Base-by-base conservation (phyloP, 768 basidiomycete species). In the Pleurotus citrinopileatus region DNA sequence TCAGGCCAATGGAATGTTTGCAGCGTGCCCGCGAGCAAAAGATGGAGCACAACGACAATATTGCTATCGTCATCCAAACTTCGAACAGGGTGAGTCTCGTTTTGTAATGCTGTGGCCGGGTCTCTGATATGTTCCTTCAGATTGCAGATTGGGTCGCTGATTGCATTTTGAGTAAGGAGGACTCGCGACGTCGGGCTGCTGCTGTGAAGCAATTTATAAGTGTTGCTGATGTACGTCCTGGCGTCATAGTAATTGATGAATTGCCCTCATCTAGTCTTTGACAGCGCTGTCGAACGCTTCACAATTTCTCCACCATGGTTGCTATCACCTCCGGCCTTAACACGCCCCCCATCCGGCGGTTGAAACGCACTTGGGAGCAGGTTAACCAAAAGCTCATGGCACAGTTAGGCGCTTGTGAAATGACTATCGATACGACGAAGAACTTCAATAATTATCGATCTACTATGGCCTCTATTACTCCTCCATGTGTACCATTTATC, bases 261-360 rank as follows among this genome's bases (percentile, higher is more conserved):
- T 42, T 40, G 19, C 10, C 38, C 10, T 7, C 10, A 40, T 53
- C 54, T 32, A 25, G 15, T 34, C 57, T 15, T 43, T 29, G 17
- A 12, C 59, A 98, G 95, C 90, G 91, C 26, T 96, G 95, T 67
- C 89, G 92, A 42, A 69, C 71, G 15, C 72, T 98, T 59, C 91
- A 95, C 67, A 98, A 98, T 70, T 98, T 93, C 71, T 95, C 94
- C 17, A 91, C 87, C n/a, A 92, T 98, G 87, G 91, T 94, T 55
- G 94, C 94, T 28, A 90, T 98, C 53, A 86, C 94, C 32, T 96
- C 96, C 12, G 96, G 94, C 5, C 76, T 98, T 51, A 95, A 96
- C 61, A 92, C 92, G 0, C 90, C 96, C 17, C 93, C 94, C 10
- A 94, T 98, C 57, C 86, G 89, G 40, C 85, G 96, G 7, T 75